phyloP scores from a whole-genome alignment of 1,284 basidiomycete species.

The Inonotus obliquus region DNA sequence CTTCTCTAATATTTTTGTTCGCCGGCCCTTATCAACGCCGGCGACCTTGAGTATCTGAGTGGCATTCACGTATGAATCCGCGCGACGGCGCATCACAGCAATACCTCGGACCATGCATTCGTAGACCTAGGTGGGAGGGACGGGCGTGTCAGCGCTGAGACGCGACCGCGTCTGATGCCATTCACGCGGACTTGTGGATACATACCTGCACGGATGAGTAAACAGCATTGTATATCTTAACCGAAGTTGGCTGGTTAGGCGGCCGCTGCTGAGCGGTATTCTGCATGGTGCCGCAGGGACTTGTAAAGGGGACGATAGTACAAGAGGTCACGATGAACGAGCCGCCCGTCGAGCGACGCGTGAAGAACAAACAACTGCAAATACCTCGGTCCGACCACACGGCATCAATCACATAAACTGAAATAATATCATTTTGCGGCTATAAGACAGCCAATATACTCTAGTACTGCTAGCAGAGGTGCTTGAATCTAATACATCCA shows the following conservation, averaged over 20 bases:
- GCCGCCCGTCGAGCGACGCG: constrained; percentile 6
- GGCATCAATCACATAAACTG: too few species aligned
- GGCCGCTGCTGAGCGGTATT: constrained; percentile 28
- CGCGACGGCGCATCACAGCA: constrained; percentile 94
- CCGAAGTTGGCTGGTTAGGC: constrained; percentile 42
- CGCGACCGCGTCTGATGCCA: constrained; percentile 25
- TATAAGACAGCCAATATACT: too few species aligned
- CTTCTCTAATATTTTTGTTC: constrained; percentile 98
- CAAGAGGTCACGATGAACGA: neutral
- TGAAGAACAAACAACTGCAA: constrained; percentile 9
- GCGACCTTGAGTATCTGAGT: constrained; percentile 99
- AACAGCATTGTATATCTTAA: constrained; percentile 86
- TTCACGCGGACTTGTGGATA: constrained; percentile 32
- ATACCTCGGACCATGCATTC: constrained; percentile 98
- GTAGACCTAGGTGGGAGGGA: constrained; percentile 59
- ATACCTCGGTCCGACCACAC: neutral
- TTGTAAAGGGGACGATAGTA: neutral
- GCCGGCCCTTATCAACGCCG: constrained; percentile 92
- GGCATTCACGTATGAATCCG: constrained; percentile 94
- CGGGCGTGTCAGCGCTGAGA: constrained; percentile 2
- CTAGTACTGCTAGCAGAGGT: too few species aligned
- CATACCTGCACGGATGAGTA: constrained; percentile 80
- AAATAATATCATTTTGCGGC: neutral
- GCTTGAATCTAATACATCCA: too few species aligned
- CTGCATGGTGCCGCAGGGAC: constrained; percentile 28